phyloP scores from a whole-genome alignment of 192 early-diverging fungal genomes.

The Coemansia sp. region DNA sequence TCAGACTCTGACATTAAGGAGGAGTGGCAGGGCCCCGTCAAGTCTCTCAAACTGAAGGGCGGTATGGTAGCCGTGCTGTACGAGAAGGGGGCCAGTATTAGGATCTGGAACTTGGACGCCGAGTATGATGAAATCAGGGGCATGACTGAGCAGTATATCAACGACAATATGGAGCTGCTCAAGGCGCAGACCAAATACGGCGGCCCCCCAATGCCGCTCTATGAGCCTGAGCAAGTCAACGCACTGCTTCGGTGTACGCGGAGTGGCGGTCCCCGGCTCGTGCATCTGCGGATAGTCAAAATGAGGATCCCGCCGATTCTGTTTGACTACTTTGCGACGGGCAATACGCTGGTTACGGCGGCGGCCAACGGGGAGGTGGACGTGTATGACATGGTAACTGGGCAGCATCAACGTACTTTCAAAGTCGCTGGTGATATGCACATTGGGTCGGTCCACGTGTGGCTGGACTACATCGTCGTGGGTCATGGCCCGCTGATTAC shows the following conservation, averaged over 20 bases:
- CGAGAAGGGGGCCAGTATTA: conserved; percentile 20
- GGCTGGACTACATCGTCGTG: conserved; percentile 49
- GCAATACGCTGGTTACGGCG: conserved; percentile 32
- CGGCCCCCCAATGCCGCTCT: conserved; percentile 27
- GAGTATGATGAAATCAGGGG: conserved; percentile 26
- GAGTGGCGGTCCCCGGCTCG: conserved; percentile 9
- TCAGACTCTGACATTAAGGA: conserved; percentile 38
- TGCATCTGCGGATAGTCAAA: conserved; percentile 17
- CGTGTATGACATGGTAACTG: conserved; percentile 38
- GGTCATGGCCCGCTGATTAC: conserved; percentile 40
- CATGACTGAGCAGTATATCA: conserved; percentile 31
- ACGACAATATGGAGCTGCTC: conserved; percentile 24
- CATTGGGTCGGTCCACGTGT: conserved; percentile 42
- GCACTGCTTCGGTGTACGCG: conserved; percentile 27
- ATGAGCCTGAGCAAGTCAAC: conserved; percentile 23
- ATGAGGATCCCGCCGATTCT: conserved; percentile 22
- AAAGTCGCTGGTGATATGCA: conserved; percentile 4
- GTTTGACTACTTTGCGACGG: conserved; percentile 45
- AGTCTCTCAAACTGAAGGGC: conserved; percentile 44
- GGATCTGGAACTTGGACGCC: conserved; percentile 34
- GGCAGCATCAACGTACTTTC: conserved; percentile 23
- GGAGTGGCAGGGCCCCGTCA: conserved; percentile 45
- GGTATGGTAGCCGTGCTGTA: conserved; percentile 37
- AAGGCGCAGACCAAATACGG: conserved; percentile 37
- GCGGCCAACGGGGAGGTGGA: conserved; percentile 25